Evolutionary conservation across 495 filamentous ascomycete species (phyloP).

Genomic region (Lasiosphaeriaceae sp.): DNA sequence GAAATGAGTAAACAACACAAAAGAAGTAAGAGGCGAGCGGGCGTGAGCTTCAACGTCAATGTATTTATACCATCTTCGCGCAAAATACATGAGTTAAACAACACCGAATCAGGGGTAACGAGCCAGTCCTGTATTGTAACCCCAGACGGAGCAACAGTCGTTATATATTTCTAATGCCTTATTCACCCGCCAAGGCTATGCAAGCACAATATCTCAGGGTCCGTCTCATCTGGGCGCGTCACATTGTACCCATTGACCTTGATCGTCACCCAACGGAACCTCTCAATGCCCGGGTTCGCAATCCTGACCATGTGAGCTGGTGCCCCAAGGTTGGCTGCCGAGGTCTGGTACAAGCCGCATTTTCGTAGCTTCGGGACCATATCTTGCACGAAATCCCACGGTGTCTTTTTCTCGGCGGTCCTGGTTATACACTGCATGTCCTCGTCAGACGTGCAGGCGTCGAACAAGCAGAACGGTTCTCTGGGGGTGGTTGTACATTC

Average conservation of each 20-base stretch:
- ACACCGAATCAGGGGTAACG: too few relatives aligned
- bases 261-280: constrained; percentile 1
- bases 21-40: too few relatives aligned
- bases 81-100: background rate
- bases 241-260: constrained; percentile 4
- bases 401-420: background rate
- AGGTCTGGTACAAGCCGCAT: background rate
- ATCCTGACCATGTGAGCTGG: too few relatives aligned
- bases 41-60: too few relatives aligned
- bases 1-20: too few relatives aligned
- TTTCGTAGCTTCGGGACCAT: background rate
- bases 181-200: background rate
- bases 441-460: too few relatives aligned
- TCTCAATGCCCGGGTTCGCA: constrained; percentile 5
- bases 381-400: background rate
- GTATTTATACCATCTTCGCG: too few relatives aligned
- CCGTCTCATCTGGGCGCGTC: background rate
- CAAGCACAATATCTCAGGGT: constrained; percentile 1
- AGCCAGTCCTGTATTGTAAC: too few relatives aligned
- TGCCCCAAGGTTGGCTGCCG: too few relatives aligned
- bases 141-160: too few relatives aligned
- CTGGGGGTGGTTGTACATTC: background rate
- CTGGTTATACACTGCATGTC: background rate
- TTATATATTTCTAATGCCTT: background rate
- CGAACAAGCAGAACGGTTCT: too few relatives aligned